Conservation (phyloP, 73 alveolate species). For the Paramecium sexaurelia region DNA sequence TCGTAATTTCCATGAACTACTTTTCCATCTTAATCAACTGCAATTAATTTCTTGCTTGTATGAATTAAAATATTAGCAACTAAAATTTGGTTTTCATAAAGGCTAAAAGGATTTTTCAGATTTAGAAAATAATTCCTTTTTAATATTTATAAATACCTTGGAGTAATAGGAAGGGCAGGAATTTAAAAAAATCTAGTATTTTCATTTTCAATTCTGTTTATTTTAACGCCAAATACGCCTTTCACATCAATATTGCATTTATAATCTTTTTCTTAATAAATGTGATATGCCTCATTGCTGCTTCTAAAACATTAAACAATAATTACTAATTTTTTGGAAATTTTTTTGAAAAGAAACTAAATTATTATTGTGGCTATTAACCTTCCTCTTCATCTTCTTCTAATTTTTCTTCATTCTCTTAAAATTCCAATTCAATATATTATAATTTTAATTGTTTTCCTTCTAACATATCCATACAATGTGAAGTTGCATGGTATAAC, state of each 20-base stretch:
- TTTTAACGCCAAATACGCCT: constrained; percentile 34
- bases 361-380: not conserved
- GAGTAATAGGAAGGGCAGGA: not conserved
- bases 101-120: not conserved
- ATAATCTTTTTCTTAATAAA: not conserved
- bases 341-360: not conserved
- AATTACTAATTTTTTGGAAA: not conserved
- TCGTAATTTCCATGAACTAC: not conserved
- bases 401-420: not conserved
- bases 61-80: not conserved
- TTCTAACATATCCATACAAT: not conserved
- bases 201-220: constrained; percentile 18
- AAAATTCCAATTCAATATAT: not conserved
- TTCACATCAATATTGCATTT: constrained; percentile 16
- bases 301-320: not conserved
- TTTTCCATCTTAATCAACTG: not conserved
- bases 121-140: not conserved
- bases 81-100: not conserved
- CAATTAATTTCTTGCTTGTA: not conserved
- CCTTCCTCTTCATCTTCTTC: constrained; percentile 10
- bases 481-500: not conserved
- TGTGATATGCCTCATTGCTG: not conserved
- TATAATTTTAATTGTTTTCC: not conserved
- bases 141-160: not conserved
- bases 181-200: not conserved